Conservation (phyloP, 208 protist species). For the Acanthamoeba healyi region DNA sequence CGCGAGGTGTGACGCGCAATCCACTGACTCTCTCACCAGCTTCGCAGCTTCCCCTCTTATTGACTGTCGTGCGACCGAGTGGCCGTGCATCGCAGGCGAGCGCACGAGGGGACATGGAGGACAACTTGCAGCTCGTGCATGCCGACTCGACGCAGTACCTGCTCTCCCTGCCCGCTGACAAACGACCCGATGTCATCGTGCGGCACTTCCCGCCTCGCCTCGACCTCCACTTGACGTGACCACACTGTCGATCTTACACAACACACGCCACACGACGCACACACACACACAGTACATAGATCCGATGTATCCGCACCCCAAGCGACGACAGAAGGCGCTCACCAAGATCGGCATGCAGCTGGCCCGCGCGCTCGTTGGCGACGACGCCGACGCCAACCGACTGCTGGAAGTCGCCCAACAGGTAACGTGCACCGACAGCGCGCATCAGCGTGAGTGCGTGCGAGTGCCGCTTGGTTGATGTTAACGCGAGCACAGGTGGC, state of each 20-base stretch:
- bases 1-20: neutral
- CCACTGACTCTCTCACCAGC: neutral
- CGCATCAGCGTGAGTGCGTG: neutral
- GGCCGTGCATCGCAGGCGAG: neutral
- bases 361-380: conserved; percentile 41
- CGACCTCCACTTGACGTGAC: neutral
- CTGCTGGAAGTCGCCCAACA: conserved; percentile 54
- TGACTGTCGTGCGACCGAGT: neutral
- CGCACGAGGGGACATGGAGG: neutral
- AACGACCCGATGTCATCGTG: conserved; percentile 59
- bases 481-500: neutral
- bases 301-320: conserved; percentile 61
- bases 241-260: neutral
- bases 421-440: neutral
- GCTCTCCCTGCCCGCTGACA: neutral
- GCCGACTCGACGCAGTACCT: conserved; percentile 43
- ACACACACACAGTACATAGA: conserved; percentile 42
- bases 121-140: neutral
- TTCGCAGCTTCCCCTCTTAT: neutral
- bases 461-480: neutral
- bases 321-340: conserved; percentile 14
- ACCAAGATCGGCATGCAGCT: conserved; percentile 59
- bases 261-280: too few relatives aligned
- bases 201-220: too few relatives aligned
- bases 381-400: conserved; percentile 36